These are phyloP conservation scores for Apiospora koreana DNA, from an alignment of 2,329 filamentous ascomycete species.

Conservation along the genomic window DNA sequence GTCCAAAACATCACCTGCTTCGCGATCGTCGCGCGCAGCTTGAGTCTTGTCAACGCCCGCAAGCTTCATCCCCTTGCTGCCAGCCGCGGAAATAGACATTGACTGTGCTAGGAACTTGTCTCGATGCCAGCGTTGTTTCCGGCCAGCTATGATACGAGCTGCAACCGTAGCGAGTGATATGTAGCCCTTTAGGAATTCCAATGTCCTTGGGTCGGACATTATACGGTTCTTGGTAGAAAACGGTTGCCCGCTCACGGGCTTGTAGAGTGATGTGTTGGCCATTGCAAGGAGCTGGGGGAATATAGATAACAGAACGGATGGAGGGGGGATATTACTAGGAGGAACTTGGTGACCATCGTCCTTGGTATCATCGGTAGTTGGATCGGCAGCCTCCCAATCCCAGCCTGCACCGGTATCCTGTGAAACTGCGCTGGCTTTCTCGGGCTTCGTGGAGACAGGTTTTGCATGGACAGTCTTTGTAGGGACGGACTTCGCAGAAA, in stretches of 20 bases:
- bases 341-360: conserved; percentile 47
- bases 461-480: not conserved
- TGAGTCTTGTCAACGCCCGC: conserved; percentile 83
- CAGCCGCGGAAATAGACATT: conserved; percentile 82
- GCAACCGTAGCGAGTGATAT: conserved; percentile 66
- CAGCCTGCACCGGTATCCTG: conserved; percentile 35
- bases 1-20: conserved; percentile 74
- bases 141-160: conserved; percentile 80
- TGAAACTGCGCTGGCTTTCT: not conserved
- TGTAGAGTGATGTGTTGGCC: conserved; percentile 65
- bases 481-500: conserved; percentile 14
- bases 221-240: conserved; percentile 62
- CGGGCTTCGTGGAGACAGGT: not conserved
- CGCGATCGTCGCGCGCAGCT: conserved; percentile 78
- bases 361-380: conserved; percentile 25
- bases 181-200: conserved; percentile 65
- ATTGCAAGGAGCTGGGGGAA: conserved; percentile 72
- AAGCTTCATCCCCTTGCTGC: conserved; percentile 87
- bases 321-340: conserved; percentile 86
- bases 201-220: conserved; percentile 61
- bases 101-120: conserved; percentile 82
- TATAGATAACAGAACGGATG: conserved; percentile 76
- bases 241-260: conserved; percentile 60
- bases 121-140: conserved; percentile 86
- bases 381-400: conserved; percentile 51